Evolutionary conservation across 306 rosid species (phyloP), one percentile per base, ranked within the genome.

Genomic region (Vachellia pachyceras): DNA sequence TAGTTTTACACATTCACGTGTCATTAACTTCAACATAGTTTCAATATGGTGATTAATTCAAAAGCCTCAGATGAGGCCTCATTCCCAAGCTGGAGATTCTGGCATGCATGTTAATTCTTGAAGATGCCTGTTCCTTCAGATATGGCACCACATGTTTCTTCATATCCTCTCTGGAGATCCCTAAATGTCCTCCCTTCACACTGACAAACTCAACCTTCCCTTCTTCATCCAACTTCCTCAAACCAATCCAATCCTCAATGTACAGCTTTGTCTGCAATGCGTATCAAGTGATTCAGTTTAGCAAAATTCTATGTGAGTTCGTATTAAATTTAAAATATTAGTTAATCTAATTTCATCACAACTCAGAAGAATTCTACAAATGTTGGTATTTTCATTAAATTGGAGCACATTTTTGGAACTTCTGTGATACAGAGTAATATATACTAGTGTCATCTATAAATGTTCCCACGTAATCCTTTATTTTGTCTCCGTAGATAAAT

Each of bases 231-330:
- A 95, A 63, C 55, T 84, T 88, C 86, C 85, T 93, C 84, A 93
- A 84, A 57, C 99, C 98, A 73, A 91, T 93, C 98, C 97, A 95
- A 69, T 95, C 98, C 80, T 91, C 98, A 3, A 23, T 79, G 85
- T 91, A 95, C 33, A 95, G 97, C 72, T 86, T 29, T 33, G 98
- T 93, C 99, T 95, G 93, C 82, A 79, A 18, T 69, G 35, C 81
- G 75, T 22, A 55, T 23, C 44, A 58, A 74, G n/a, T 55, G 14
- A 37, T 44, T 37, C 12, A 46, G 12, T 46, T 46, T 46, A 12
- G 52, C 6, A 47, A 49, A 49, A 49, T 49, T 49, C n/a, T 4
- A 15, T 0, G 55, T 14, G 15, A 14, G 55, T 49, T 49, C 55
- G 20, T 15, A 49, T 17, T 49, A 49, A 5, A 17, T 52, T 52